Conservation (phyloP, 805 yeast species). For the Sugiyamaella lignohabitans region DNA sequence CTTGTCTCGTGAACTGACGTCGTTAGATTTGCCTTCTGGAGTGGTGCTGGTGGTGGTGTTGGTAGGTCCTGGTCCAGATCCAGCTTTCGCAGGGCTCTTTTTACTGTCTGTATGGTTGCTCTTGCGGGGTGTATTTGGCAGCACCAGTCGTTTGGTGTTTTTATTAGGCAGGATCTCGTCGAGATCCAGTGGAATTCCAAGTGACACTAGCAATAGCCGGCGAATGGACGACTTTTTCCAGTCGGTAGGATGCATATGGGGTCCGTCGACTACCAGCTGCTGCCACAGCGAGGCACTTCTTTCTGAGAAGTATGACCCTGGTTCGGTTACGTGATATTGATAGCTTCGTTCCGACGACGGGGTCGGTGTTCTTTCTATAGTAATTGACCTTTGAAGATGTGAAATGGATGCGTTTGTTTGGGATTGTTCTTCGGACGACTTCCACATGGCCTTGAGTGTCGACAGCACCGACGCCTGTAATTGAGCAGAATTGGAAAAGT, state of each 20-base stretch:
- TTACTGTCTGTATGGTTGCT: background rate
- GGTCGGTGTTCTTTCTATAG: background rate
- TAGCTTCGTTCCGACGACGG: background rate
- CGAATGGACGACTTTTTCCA: conserved; percentile 67
- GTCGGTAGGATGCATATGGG: conserved; percentile 50
- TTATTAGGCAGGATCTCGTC: conserved; percentile 45
- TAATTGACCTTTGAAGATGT: background rate
- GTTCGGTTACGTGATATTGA: conserved; percentile 2
- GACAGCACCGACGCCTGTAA: conserved; percentile 15
- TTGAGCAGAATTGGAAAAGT: conserved; percentile 20
- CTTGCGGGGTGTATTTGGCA: conserved; percentile 12
- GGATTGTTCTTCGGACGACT: background rate
- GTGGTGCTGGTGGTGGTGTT: background rate
- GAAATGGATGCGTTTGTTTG: background rate
- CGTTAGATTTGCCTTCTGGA: background rate
- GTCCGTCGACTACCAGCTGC: conserved; percentile 40
- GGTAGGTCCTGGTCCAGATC: no score
- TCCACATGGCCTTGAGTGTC: conserved; percentile 1
- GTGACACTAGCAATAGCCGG: conserved; percentile 51
- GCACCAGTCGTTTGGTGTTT: conserved; percentile 23
- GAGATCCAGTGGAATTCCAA: conserved; percentile 69
- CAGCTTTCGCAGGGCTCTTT: background rate
- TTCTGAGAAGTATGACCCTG: conserved; percentile 19
- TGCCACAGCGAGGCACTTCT: conserved; percentile 34
- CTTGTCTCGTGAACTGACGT: background rate